Evolutionary conservation across 179 eudicot species (phyloP).

Genomic region (Camellia oleifera): DNA sequence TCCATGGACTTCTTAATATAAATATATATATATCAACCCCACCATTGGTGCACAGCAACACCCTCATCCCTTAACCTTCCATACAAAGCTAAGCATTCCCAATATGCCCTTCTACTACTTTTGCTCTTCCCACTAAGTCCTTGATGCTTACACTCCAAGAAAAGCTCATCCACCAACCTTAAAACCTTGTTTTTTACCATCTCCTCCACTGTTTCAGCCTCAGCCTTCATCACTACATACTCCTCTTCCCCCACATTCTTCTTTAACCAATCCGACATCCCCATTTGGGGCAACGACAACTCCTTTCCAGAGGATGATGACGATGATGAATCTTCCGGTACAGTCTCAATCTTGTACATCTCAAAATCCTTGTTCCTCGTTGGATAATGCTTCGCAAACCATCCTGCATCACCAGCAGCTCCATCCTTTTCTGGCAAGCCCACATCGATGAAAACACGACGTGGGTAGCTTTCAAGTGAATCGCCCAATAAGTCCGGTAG

Average conservation of each 20-base stretch:
- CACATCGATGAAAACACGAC: constrained; percentile 66
- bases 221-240: constrained; percentile 84
- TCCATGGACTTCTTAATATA: no score
- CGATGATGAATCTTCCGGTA: constrained; percentile 17
- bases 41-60: constrained; percentile 93
- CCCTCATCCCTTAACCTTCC: constrained; percentile 83
- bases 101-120: constrained; percentile 67
- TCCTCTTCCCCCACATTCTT: constrained; percentile 62
- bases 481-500: constrained; percentile 69
- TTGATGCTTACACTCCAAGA: constrained; percentile 70
- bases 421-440: constrained; percentile 33
- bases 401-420: constrained; percentile 32
- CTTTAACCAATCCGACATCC: constrained; percentile 65
- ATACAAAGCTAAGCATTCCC: constrained; percentile 90
- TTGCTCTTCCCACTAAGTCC: constrained; percentile 45
- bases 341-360: constrained; percentile 49
- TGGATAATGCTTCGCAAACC: constrained; percentile 81
- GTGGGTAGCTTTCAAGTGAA: constrained; percentile 61
- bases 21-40: constrained; percentile 39
- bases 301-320: constrained; percentile 15
- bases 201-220: constrained; percentile 76
- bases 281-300: constrained; percentile 41
- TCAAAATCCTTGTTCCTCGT: constrained; percentile 69
- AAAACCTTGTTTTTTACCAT: constrained; percentile 57
- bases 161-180: constrained; percentile 76